phyloP scores from a whole-genome alignment of 1,139 yeast genomes.

The Lodderomyces theae region DNA sequence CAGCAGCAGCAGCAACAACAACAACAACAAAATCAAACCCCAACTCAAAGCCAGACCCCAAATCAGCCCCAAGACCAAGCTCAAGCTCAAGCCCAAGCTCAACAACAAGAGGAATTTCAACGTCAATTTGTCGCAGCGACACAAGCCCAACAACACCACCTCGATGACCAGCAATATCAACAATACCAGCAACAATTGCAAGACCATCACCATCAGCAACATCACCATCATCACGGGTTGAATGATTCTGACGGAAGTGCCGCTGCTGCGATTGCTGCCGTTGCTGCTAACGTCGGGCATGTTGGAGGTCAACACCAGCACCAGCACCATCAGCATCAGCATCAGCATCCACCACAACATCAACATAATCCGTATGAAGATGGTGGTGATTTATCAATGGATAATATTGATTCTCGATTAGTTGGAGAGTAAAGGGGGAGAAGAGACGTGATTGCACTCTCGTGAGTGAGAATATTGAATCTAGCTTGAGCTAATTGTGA shows the following conservation, averaged over 20 bases:
- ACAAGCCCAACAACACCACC: conserved; percentile 32
- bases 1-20: conserved; percentile 11
- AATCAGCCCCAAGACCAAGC: conserved; percentile 9
- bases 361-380: conserved; percentile 27
- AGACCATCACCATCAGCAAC: conserved; percentile 17
- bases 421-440: conserved; percentile 36
- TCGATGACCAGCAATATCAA: conserved; percentile 32
- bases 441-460: no score
- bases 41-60: conserved; percentile 7
- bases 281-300: conserved; percentile 26
- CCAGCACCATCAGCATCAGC: neutral
- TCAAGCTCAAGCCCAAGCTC: conserved; percentile 22
- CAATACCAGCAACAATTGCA: conserved; percentile 24
- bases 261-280: conserved; percentile 47
- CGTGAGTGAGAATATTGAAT: no score
- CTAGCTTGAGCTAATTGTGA: no score
- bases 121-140: conserved; percentile 30
- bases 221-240: conserved; percentile 24
- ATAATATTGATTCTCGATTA: conserved; percentile 46
- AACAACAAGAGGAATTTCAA: conserved; percentile 40
- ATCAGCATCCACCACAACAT: conserved; percentile 40
- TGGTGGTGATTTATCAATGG: conserved; percentile 42
- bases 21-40: conserved; percentile 15
- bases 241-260: conserved; percentile 27
- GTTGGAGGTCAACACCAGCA: conserved; percentile 6